Evolutionary conservation across 495 filamentous ascomycete species (phyloP), one percentile per base, ranked within the genome.

Genomic region (Cercophora newfieldiana): DNA sequence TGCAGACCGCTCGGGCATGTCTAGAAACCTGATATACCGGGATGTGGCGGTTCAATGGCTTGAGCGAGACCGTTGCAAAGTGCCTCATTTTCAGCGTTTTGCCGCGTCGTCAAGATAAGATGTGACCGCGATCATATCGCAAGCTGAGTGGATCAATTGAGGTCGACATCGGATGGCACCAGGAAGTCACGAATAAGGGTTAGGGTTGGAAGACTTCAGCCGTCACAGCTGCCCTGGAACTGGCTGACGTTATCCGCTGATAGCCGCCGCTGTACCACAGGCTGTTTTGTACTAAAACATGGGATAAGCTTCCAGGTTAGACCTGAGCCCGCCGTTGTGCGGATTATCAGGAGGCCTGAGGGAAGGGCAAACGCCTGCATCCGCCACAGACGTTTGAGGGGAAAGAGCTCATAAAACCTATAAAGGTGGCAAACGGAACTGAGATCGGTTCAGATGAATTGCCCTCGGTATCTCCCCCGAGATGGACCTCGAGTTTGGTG

Each of bases 51-150:
- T 30, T 61, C 58, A 66, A 63, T 54, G 59, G 47, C 64, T 59
- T 22, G 18, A 54, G 29, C 21, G 44, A 44, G 47, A 54, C 21
- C 22, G 59, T 33, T 63, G 59, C 49, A 48, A 66, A 51, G 59
- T 22, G 59, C 64, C 63, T 66, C 64, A 66, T 66, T n/a, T 57
- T 54, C 28, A 8, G 61, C 51, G 51, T 28, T 28, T 55, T 44
- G 51, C 51, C 51, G 51, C 51, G 51, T 55, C 51, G 51, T 14
- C 19, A 18, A 10, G 51, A 55, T 55, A 28, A 55, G 51, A 44
- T 44, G 21, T 26, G 22, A 55, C 21, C 19, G 26, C 51, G 49
- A 25, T n/a, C 19, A 53, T n/a, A 22, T 55, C 26, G 51, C 4
- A 22, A 55, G 12, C 14, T 55, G 22, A 55, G 51, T 55, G 51